Conservation (phyloP, 2,329 filamentous ascomycete genomes). For the Xylaria sp. region DNA sequence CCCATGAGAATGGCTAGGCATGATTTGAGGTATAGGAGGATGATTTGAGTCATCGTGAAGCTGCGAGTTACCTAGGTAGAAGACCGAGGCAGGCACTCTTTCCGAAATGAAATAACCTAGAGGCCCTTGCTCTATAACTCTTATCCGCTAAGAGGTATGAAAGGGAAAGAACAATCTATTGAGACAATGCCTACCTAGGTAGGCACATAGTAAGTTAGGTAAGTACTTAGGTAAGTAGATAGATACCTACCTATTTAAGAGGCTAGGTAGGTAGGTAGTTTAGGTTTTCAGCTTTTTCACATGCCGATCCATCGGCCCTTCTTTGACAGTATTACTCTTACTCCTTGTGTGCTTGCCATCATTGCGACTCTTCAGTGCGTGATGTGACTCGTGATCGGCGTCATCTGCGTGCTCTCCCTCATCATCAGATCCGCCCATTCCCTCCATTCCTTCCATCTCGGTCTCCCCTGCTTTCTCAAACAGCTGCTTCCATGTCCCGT, state of each 20-base stretch:
- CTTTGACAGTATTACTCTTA: slow-evolving; percentile 35
- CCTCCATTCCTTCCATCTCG: slow-evolving; percentile 54
- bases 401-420: slow-evolving; percentile 34
- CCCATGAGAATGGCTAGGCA: not conserved
- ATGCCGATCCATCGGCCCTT: slow-evolving; percentile 49
- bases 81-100: not conserved
- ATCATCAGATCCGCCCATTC: slow-evolving; percentile 50
- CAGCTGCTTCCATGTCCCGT: slow-evolving; percentile 65
- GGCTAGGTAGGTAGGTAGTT: not conserved
- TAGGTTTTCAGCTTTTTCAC: slow-evolving; percentile 46
- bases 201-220: not conserved
- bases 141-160: not conserved
- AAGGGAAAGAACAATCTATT: not conserved
- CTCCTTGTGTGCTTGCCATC: slow-evolving; percentile 38
- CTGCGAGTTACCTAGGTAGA: not conserved
- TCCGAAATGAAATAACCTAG: not conserved
- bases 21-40: not conserved
- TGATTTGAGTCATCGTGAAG: slow-evolving; percentile 1
- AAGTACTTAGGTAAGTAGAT: not conserved
- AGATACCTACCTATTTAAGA: too few species aligned
- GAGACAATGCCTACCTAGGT: not conserved
- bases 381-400: slow-evolving; percentile 34
- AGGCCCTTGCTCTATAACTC: too few species aligned
- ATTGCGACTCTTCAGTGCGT: slow-evolving; percentile 12
- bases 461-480: slow-evolving; percentile 55